Percentiles rank a stretch among this genome's conserved stretches.
phyloP scores from a whole-genome alignment of 2,329 filamentous ascomycete species.

The Aspergillus hiratsukae region DNA sequence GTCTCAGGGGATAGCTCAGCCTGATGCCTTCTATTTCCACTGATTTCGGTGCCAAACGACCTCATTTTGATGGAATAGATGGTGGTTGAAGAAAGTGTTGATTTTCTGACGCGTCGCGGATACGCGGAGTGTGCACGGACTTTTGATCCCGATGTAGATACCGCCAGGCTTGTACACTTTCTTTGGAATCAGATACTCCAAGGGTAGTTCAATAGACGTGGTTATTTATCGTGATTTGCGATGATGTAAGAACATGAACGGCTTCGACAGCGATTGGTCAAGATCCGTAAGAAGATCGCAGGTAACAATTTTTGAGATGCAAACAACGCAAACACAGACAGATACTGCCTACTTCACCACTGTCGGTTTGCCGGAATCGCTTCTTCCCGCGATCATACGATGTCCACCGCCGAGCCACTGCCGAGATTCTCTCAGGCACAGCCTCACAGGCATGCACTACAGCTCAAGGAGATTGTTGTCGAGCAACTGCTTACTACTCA shows the following conservation, averaged over 20 bases:
- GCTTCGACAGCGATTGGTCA: no score
- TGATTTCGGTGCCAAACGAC: conserved; percentile 3
- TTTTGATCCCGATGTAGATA: no score
- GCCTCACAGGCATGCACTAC: neutral
- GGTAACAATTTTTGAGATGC: no score
- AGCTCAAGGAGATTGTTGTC: neutral
- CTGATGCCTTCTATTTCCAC: conserved; percentile 1
- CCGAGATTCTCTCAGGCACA: neutral
- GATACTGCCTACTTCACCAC: neutral
- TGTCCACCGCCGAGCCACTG: conserved; percentile 1
- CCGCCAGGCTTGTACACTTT: no score
- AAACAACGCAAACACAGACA: no score
- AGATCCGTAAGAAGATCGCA: no score
- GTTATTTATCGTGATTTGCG: no score
- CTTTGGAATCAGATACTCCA: no score
- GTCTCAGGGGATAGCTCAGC: neutral
- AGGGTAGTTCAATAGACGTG: no score
- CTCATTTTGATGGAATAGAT: conserved; percentile 1
- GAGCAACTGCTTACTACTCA: neutral
- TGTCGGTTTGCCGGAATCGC: conserved; percentile 25
- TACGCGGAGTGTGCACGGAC: no score
- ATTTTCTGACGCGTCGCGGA: no score
- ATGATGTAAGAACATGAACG: no score
- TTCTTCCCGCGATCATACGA: conserved; percentile 31
- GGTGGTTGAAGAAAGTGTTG: neutral